Percentiles rank a stretch among this genome's conserved stretches.
These are phyloP conservation scores for Flaveria linearis DNA, from an alignment of 129 eudicot species.

Conservation along the genomic window DNA sequence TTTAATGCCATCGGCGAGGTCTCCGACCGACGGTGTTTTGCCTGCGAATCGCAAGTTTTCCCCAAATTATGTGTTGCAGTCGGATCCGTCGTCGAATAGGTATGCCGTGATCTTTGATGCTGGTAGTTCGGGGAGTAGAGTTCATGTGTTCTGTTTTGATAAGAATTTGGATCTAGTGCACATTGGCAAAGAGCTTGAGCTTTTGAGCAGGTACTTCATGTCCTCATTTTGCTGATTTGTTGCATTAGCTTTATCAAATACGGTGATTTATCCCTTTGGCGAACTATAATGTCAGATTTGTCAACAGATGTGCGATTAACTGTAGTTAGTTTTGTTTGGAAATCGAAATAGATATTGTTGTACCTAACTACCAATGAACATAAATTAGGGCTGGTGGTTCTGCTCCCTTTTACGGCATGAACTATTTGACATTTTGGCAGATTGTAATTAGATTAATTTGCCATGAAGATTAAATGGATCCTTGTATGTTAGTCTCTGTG, in stretches of 20 bases:
- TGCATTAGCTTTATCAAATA: background rate
- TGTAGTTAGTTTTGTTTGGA: constrained; percentile 19
- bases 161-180: constrained; percentile 79
- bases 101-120: constrained; percentile 94
- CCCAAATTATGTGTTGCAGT: constrained; percentile 32
- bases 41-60: constrained; percentile 49
- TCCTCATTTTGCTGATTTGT: background rate
- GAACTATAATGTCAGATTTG: background rate
- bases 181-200: constrained; percentile 86
- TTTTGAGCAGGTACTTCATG: constrained; percentile 59
- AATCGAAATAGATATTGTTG: background rate
- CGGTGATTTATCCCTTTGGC: constrained; percentile 5
- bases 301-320: constrained; percentile 13
- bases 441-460: background rate
- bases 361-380: constrained; percentile 7
- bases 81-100: constrained; percentile 30
- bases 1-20: constrained; percentile 54
- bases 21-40: constrained; percentile 37
- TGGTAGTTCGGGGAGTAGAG: constrained; percentile 94
- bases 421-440: background rate
- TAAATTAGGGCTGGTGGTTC: background rate
- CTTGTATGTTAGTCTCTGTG: constrained; percentile 6
- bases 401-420: constrained; percentile 20
- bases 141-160: constrained; percentile 89
- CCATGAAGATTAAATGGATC: background rate